These are phyloP conservation scores for Monsonia emarginata DNA, from an alignment of 441 rosid species.

Conservation along the genomic window DNA sequence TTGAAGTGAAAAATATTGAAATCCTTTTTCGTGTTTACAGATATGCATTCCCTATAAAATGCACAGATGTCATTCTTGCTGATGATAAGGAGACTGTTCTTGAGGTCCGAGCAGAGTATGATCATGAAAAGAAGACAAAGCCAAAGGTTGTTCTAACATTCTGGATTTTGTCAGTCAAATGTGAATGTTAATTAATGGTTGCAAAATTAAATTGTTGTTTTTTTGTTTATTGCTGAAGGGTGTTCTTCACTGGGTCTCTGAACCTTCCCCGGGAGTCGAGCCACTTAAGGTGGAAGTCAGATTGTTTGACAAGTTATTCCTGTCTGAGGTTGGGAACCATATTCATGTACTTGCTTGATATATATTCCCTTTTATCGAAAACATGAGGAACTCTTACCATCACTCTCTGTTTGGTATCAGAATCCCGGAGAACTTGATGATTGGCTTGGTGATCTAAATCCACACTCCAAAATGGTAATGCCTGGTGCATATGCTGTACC, in stretches of 20 bases:
- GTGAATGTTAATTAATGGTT: neutral
- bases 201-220: slow-evolving; percentile 2
- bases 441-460: slow-evolving; percentile 72
- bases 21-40: slow-evolving; percentile 26
- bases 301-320: slow-evolving; percentile 74
- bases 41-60: slow-evolving; percentile 80
- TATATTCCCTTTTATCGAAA: slow-evolving; percentile 6
- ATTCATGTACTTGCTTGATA: neutral
- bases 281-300: slow-evolving; percentile 77
- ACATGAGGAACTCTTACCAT: slow-evolving; percentile 6
- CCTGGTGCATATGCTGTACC: slow-evolving; percentile 58
- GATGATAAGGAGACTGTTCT: slow-evolving; percentile 68
- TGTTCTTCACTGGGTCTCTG: slow-evolving; percentile 89
- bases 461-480: slow-evolving; percentile 52
- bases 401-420: slow-evolving; percentile 36
- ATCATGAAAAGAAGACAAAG: slow-evolving; percentile 64
- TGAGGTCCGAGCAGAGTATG: slow-evolving; percentile 78
- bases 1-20: neutral
- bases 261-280: slow-evolving; percentile 46
- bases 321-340: slow-evolving; percentile 83
- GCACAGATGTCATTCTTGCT: slow-evolving; percentile 66
- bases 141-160: slow-evolving; percentile 49
- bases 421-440: slow-evolving; percentile 78
- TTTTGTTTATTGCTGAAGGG: slow-evolving; percentile 48
- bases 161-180: slow-evolving; percentile 8